A percentile compares a stretch with the other conserved stretches of the same genome.
phyloP scores from a whole-genome alignment of 2,329 filamentous ascomycete genomes.

The Teratosphaeria nubilosa region DNA sequence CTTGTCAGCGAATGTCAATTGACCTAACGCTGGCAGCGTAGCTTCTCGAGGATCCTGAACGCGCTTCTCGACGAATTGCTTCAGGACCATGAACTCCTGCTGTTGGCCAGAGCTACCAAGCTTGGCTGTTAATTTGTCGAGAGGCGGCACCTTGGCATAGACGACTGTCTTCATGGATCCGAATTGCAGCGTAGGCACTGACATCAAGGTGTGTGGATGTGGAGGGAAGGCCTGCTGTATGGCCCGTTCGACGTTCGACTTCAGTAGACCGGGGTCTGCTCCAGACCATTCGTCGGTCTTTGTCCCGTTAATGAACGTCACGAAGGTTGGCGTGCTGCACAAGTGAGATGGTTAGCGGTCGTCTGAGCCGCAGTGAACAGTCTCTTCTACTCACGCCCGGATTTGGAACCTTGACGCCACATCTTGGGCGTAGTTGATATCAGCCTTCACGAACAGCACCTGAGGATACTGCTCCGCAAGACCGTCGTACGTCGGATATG shows the following conservation, averaged over 20 bases:
- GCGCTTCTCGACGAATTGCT: conserved; percentile 59
- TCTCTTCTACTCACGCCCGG: conserved; percentile 33
- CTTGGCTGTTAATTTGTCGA: conserved; percentile 72
- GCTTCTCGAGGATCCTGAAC: conserved; percentile 52
- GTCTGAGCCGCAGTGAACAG: neutral
- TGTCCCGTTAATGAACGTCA: conserved; percentile 68
- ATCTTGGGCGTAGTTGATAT: conserved; percentile 54
- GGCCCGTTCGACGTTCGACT: conserved; percentile 62
- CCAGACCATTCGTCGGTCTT: conserved; percentile 75
- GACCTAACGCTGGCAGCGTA: conserved; percentile 58
- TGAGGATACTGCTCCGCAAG: conserved; percentile 63
- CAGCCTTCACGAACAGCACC: conserved; percentile 70
- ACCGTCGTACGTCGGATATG: conserved; percentile 74
- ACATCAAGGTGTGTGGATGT: conserved; percentile 65
- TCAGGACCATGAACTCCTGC: conserved; percentile 52
- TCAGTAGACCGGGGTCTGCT: conserved; percentile 57
- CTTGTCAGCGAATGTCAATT: conserved; percentile 40
- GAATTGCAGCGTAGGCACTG: conserved; percentile 59
- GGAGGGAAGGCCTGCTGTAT: conserved; percentile 63
- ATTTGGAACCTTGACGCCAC: conserved; percentile 58
- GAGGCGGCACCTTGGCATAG: conserved; percentile 69
- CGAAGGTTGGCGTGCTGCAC: conserved; percentile 65
- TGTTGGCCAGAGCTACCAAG: conserved; percentile 55
- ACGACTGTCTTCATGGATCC: conserved; percentile 57
- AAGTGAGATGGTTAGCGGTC: neutral